A percentile compares a stretch with the other conserved stretches of the same genome.
These are phyloP conservation scores for Penicillium malachiteum DNA, from an alignment of 495 filamentous ascomycete genomes.

Conservation along the genomic window DNA sequence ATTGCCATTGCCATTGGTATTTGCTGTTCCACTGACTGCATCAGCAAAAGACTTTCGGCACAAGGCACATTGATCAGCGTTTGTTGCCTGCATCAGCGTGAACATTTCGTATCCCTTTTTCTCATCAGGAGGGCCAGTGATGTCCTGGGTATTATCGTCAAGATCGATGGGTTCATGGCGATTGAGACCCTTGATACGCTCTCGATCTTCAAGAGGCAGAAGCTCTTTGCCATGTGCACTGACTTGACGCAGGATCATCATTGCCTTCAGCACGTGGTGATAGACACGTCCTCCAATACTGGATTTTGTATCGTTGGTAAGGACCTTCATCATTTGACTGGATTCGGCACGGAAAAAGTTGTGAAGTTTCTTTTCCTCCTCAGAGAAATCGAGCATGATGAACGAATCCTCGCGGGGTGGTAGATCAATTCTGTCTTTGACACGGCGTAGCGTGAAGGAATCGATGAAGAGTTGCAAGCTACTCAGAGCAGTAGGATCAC, in stretches of 20 bases:
- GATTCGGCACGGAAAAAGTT: conserved; percentile 63
- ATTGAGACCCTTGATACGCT: conserved; percentile 73
- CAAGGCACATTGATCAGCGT: conserved; percentile 64
- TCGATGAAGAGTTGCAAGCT: conserved; percentile 90
- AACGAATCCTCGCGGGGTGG: conserved; percentile 72
- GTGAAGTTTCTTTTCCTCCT: conserved; percentile 54
- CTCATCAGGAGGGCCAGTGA: conserved; percentile 52
- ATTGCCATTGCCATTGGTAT: too few relatives aligned
- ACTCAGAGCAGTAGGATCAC: conserved; percentile 75
- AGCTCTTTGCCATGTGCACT: conserved; percentile 91
- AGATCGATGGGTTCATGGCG: conserved; percentile 82
- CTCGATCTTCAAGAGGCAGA: conserved; percentile 76
- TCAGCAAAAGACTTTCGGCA: conserved; percentile 64
- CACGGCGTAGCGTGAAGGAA: conserved; percentile 84
- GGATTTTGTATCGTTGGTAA: conserved; percentile 49
- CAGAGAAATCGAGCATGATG: conserved; percentile 56
- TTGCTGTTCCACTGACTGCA: conserved; percentile 9
- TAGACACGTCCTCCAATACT: conserved; percentile 79
- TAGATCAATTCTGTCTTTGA: conserved; percentile 87
- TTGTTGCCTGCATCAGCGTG: conserved; percentile 73
- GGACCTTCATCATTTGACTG: conserved; percentile 58
- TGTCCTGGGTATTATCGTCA: conserved; percentile 67
- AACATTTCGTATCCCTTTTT: conserved; percentile 80
- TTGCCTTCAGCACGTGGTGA: conserved; percentile 84
- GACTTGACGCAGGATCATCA: conserved; percentile 83